Percentiles rank a stretch among this genome's conserved stretches.
These are phyloP conservation scores for Sclerotinia sclerotiorum DNA, from an alignment of 2,329 filamentous ascomycete species.

Conservation along the genomic window DNA sequence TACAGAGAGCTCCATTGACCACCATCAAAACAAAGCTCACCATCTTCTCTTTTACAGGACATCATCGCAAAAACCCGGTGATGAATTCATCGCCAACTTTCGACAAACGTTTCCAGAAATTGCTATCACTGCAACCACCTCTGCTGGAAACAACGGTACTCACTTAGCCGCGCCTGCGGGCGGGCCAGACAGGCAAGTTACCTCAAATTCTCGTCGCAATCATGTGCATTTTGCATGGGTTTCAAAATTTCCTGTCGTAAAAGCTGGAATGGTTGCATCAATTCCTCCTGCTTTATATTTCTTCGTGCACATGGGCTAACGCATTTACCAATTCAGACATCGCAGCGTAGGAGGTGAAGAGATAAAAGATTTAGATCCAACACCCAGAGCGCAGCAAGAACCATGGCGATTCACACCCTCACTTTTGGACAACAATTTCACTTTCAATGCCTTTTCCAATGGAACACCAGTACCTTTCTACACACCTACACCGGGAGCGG, in stretches of 20 bases:
- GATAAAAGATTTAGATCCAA: conserved; percentile 77
- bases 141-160: conserved; percentile 43
- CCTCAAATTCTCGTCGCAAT: background rate
- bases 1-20: background rate
- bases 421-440: conserved; percentile 80
- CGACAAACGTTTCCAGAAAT: conserved; percentile 80
- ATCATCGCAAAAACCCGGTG: conserved; percentile 75
- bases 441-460: conserved; percentile 76
- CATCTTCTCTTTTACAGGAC: conserved; percentile 48
- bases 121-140: conserved; percentile 51
- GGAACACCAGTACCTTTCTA: conserved; percentile 76
- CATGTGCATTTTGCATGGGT: background rate
- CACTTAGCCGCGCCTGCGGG: conserved; percentile 29
- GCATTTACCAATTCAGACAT: conserved; percentile 29
- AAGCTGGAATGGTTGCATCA: background rate
- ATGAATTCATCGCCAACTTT: conserved; percentile 81
- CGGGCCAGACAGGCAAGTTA: conserved; percentile 35
- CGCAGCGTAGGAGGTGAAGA: conserved; percentile 38
- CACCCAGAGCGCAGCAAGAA: conserved; percentile 75
- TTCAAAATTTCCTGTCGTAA: background rate
- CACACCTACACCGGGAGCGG: conserved; percentile 80
- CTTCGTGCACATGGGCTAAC: conserved; percentile 3
- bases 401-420: conserved; percentile 87
- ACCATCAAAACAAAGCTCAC: background rate
- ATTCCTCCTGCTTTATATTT: background rate